Base-by-base conservation (phyloP, 2,329 filamentous ascomycete genomes). In the Ophiostoma populinum region DNA sequence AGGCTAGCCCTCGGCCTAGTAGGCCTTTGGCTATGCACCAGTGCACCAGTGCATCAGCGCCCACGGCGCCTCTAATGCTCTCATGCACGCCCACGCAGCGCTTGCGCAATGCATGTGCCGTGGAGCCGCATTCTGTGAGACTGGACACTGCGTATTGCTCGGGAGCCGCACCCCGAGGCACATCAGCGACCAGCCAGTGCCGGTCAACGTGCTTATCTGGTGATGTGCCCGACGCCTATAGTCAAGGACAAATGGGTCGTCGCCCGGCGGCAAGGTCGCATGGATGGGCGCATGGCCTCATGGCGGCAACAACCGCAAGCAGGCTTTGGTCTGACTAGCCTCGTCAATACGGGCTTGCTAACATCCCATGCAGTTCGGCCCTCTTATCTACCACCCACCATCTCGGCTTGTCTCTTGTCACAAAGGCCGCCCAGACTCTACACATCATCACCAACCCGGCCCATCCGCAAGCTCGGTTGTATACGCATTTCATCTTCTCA, bases 21-120 rank as follows among this genome's bases (percentile, higher is more conserved):
- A n/a, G n/a, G n/a, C n/a, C n/a, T n/a, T n/a, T n/a, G n/a, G n/a
- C n/a, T n/a, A n/a, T n/a, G n/a, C n/a, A n/a, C n/a, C n/a, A n/a
- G n/a, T n/a, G n/a, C n/a, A n/a, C n/a, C n/a, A n/a, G n/a, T n/a
- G n/a, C n/a, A n/a, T n/a, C n/a, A n/a, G n/a, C n/a, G n/a, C n/a
- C n/a, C n/a, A n/a, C n/a, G n/a, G n/a, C n/a, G n/a, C n/a, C n/a
- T n/a, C n/a, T n/a, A n/a, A n/a, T n/a, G n/a, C n/a, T n/a, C n/a
- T n/a, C n/a, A n/a, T n/a, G n/a, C n/a, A n/a, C n/a, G n/a, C n/a
- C n/a, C n/a, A n/a, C n/a, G n/a, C n/a, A n/a, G n/a, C n/a, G n/a
- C n/a, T n/a, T n/a, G n/a, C n/a, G 30, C 30, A 32, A 32, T 32
- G 20, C 30, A 15, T 20, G 24, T 22, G 30, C 12, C 30, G 29